Base-by-base conservation (phyloP, 2,329 filamentous ascomycete species). In the Bipolaris zeicola region DNA sequence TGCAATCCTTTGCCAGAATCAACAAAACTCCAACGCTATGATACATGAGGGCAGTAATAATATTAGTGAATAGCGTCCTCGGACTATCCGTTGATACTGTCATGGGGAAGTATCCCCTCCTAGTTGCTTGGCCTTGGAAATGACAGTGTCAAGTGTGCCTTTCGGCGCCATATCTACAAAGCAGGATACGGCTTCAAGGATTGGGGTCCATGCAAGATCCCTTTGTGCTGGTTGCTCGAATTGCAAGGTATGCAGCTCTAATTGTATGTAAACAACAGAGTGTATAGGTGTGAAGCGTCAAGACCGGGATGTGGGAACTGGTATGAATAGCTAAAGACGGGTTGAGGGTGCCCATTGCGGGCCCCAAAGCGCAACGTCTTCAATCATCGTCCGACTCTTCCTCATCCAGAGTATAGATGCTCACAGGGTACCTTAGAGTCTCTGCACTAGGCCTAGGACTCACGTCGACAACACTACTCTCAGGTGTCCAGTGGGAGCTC, bases 381-480 rank as follows among this genome's bases (percentile, higher is more conserved):
- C 61, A 65, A 31, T 63, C 63, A 10, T 18, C 57, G 2, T 57
- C 65, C 10, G 52, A 63, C 42, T 61, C 62, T 28, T 63, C 61
- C 45, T 67, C 67, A 14, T 67, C 67, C 3, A 61, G 57, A 0
- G 70, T 72, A 8, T 63, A 52, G 3, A 68, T 63, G 11, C 65
- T 71, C 46, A 60, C 60, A 1, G 67, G 58, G 34, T 69, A 70
- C 5, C 72, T 47, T 51, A 77, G 57, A 7, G 75, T 77, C 50
- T 77, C 75, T 1, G 69, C 70, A 54, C 74, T 77, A 6, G 72
- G 74, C 13, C 75, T 55, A 5, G 75, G 75, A 53, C 71, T 75
- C 13, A 76, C 72, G 34, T 77, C 74, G 6, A 76, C 62, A 36
- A 77, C 65, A 54, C 75, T 77, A 50, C 72, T 76, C 6, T 75